Conservation (phyloP, 2,329 filamentous ascomycete genomes). For the Aspergillus viridinutans region DNA sequence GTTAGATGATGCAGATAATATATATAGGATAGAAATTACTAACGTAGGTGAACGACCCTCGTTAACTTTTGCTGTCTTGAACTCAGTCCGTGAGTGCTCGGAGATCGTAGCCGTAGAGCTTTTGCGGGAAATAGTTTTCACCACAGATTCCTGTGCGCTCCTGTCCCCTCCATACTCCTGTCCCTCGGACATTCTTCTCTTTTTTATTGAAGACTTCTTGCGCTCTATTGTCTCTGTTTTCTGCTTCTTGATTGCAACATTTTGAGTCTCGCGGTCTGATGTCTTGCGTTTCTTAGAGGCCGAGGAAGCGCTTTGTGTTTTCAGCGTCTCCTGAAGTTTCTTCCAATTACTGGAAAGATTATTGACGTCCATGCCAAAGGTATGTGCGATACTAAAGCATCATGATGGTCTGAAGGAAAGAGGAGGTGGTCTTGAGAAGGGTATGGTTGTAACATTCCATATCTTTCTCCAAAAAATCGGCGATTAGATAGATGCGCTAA, state of each 20-base stretch:
- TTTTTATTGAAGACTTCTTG: slow-evolving; percentile 23
- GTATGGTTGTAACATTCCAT: background rate
- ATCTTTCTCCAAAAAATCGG: background rate
- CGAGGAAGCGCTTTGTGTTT: slow-evolving; percentile 26
- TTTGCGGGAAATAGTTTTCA: slow-evolving; percentile 56
- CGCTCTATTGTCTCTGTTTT: slow-evolving; percentile 19
- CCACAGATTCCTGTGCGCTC: slow-evolving; percentile 60
- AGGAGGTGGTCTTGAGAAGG: background rate
- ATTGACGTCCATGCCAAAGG: slow-evolving; percentile 39
- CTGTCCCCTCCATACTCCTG: slow-evolving; percentile 32
- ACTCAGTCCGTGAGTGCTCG: slow-evolving; percentile 35
- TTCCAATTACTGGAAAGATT: slow-evolving; percentile 49
- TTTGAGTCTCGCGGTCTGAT: slow-evolving; percentile 26
- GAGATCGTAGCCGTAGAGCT: slow-evolving; percentile 53
- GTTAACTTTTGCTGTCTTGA: slow-evolving; percentile 54
- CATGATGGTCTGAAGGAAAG: slow-evolving; percentile 8
- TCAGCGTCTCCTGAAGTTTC: slow-evolving; percentile 45
- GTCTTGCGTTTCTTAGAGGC: slow-evolving; percentile 31
- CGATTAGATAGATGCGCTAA: slow-evolving; percentile 8
- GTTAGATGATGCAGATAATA: background rate
- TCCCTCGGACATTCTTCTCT: slow-evolving; percentile 31
- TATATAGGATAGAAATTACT: slow-evolving; percentile 20
- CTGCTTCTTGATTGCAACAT: slow-evolving; percentile 32
- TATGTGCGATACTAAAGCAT: slow-evolving; percentile 17
- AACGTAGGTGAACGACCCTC: slow-evolving; percentile 53